Percentiles rank a stretch among this genome's conserved stretches.
Evolutionary conservation across 2,329 filamentous ascomycete species (phyloP).

Genomic region (Fusarium miscanthi): DNA sequence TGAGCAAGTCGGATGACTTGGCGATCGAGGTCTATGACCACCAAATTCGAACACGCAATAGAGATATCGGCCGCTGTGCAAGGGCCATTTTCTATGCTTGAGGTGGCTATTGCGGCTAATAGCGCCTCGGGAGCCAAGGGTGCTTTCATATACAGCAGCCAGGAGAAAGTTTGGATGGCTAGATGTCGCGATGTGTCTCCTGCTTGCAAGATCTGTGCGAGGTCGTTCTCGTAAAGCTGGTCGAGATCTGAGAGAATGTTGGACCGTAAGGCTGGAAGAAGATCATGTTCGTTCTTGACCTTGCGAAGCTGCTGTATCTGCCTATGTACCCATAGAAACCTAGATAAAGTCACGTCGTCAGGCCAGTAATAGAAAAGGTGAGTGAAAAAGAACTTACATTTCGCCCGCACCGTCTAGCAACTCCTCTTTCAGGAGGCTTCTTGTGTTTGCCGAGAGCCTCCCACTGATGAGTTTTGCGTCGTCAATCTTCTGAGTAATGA

Average conservation of each 20-base stretch:
- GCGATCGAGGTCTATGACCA: neutral
- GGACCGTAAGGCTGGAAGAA: neutral
- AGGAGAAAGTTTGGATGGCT: neutral
- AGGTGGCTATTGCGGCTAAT: neutral
- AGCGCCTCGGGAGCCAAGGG: neutral
- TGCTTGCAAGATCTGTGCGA: neutral
- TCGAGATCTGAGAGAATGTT: neutral
- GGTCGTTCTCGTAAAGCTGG: neutral
- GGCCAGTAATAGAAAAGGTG: accelerated
- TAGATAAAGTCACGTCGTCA: neutral
- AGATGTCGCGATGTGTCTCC: neutral
- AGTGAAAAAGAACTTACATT: neutral
- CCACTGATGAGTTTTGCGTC: neutral
- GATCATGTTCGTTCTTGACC: neutral
- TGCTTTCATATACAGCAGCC: neutral
- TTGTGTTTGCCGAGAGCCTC: neutral
- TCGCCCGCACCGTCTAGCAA: neutral
- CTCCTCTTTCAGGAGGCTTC: neutral
- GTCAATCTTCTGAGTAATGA: neutral
- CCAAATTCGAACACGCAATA: neutral
- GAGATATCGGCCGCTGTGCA: neutral
- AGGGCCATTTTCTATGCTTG: neutral
- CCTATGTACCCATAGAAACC: neutral
- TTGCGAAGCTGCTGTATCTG: conserved; percentile 3
- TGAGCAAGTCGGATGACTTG: neutral